Evolutionary conservation across 2,329 filamentous ascomycete species (phyloP), one percentile per base, ranked within the genome.

Genomic region (Pseudopyricularia cyperi): DNA sequence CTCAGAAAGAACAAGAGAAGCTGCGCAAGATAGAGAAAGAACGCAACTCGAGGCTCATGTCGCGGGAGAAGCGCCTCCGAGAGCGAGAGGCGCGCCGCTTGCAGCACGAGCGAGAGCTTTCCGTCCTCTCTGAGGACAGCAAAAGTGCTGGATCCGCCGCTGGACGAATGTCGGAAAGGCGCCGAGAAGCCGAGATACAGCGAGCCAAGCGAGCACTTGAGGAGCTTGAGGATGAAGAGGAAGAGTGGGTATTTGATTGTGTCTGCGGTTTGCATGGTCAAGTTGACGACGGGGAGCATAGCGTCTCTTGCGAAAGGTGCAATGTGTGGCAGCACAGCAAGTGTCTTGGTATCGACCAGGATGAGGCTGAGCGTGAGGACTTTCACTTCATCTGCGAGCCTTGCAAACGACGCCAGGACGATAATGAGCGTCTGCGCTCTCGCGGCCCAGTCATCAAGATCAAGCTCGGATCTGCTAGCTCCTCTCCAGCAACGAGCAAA

Each of bases 311-410:
- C 68, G 93, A 98, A 63, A 83, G 76, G 58, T 98, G 93, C 72
- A 94, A 85, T 63, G 84, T 95, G 48, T 98, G 93, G 93, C 91
- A 97, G 65, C 93, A 98, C 63, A 95, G 89, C 72, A 88, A 86
- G 60, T 98, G 93, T 63, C 78, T 95, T 54, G 85, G 83, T 39
- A 86, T 97, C 56, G 77, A 79, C 46, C 79, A 94, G 60, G 71
- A 77, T 54, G 85, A 90, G 56, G 90, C 89, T 1, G 91, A 95
- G 57, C 76, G 82, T 47, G 81, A 88, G 1, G 87, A 94, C 57
- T 97, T 97, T 61, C 82, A 87, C 55, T 95, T 95, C 62, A 67
- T 95, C 57, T 97, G 91, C 69, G 71, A 71, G 33, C 81, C 84
- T 48, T 98, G 93, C 70, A 81, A 79, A 59, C 80, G 76, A 15